phyloP scores from a whole-genome alignment of 495 filamentous ascomycete genomes.

The Annulohypoxylon bovei region DNA sequence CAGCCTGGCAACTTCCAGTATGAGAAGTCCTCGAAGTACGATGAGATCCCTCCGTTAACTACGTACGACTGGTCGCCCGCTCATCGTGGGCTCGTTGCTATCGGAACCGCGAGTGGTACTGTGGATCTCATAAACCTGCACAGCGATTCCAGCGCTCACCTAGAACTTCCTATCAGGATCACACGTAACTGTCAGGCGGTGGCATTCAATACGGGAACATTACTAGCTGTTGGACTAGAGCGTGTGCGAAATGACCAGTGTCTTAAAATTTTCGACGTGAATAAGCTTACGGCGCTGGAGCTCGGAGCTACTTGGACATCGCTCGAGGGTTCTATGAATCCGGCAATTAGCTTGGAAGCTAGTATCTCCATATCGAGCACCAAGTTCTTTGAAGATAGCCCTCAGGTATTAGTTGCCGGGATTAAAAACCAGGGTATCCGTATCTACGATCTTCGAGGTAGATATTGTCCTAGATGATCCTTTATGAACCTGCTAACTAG shows the following conservation, averaged over 20 bases:
- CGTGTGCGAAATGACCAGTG: slow-evolving; percentile 92
- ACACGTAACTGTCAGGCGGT: slow-evolving; percentile 91
- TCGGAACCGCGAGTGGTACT: slow-evolving; percentile 86
- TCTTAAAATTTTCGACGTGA: slow-evolving; percentile 93
- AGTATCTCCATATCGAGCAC: slow-evolving; percentile 90
- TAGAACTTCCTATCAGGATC: slow-evolving; percentile 83
- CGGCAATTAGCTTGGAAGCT: slow-evolving; percentile 73
- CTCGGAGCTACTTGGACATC: slow-evolving; percentile 49
- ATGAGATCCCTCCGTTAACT: slow-evolving; percentile 84
- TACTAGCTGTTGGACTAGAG: slow-evolving; percentile 89
- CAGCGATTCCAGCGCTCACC: slow-evolving; percentile 67
- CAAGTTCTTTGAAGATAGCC: slow-evolving; percentile 87
- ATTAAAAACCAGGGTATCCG: slow-evolving; percentile 86
- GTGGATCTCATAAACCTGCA: slow-evolving; percentile 83
- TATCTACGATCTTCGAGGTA: slow-evolving; percentile 92
- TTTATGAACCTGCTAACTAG: slow-evolving; percentile 12
- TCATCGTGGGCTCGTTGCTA: slow-evolving; percentile 73
- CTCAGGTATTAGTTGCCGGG: slow-evolving; percentile 81
- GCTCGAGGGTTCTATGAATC: slow-evolving; percentile 64
- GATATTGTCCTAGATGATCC: slow-evolving; percentile 28
- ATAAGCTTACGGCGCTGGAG: slow-evolving; percentile 65
- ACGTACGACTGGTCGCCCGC: slow-evolving; percentile 96
- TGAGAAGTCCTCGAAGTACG: slow-evolving; percentile 73
- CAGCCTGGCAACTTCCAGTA: slow-evolving; percentile 67
- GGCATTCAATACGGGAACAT: slow-evolving; percentile 80